These are phyloP conservation scores for Agaricus sinodeliciosus DNA, from an alignment of 768 basidiomycete genomes.

Conservation along the genomic window DNA sequence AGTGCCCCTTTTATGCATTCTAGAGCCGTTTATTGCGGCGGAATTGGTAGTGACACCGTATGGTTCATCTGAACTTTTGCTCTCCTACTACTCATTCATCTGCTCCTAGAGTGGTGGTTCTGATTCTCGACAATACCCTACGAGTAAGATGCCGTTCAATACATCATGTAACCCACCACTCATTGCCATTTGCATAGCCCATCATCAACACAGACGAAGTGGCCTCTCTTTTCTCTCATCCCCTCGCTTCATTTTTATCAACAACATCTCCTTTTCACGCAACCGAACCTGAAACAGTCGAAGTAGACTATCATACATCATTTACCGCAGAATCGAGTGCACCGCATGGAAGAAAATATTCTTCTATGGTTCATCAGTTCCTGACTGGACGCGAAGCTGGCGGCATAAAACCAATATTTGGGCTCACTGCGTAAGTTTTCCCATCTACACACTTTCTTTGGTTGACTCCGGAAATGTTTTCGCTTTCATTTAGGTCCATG, in stretches of 20 bases:
- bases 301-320: slow-evolving; percentile 61
- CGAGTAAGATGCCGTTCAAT: slow-evolving; percentile 36
- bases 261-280: slow-evolving; percentile 48
- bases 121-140: slow-evolving; percentile 74
- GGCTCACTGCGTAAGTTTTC: slow-evolving; percentile 71
- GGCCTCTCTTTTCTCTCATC: slow-evolving; percentile 77
- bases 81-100: background rate
- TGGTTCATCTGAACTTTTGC: slow-evolving; percentile 20
- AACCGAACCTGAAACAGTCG: slow-evolving; percentile 43
- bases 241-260: slow-evolving; percentile 65
- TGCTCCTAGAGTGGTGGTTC: slow-evolving; percentile 64
- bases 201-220: slow-evolving; percentile 79
- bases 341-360: slow-evolving; percentile 27
- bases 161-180: background rate
- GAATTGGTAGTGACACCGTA: slow-evolving; percentile 80
- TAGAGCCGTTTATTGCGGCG: slow-evolving; percentile 75
- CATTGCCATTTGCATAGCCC: slow-evolving; percentile 39
- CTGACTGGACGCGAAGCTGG: slow-evolving; percentile 80
- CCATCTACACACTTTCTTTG: background rate
- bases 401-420: slow-evolving; percentile 85
- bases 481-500: slow-evolving; percentile 17
- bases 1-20: slow-evolving; percentile 67
- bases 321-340: slow-evolving; percentile 45
- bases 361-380: slow-evolving; percentile 66
- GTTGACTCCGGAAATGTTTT: background rate